Percentiles rank a stretch among this genome's conserved stretches.
Conservation (phyloP, 1,139 yeast species). For the Zygoascus meyerae region DNA sequence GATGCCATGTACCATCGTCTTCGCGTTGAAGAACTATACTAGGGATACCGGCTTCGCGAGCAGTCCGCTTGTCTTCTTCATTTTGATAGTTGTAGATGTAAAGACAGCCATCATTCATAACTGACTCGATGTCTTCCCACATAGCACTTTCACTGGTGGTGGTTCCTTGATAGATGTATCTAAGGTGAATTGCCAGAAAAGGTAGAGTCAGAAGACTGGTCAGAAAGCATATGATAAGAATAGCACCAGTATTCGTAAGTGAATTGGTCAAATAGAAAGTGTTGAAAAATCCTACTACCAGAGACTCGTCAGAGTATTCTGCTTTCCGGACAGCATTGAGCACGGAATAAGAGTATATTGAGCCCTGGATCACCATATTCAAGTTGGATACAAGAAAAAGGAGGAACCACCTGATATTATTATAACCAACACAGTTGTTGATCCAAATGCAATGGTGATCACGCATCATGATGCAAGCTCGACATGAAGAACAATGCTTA, state of each 20-base stretch:
- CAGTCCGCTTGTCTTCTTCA: slow-evolving; percentile 12
- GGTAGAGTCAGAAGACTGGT: slow-evolving; percentile 50
- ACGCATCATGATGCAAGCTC: slow-evolving; percentile 55
- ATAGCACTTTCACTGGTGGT: slow-evolving; percentile 88
- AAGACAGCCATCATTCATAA: slow-evolving; percentile 46
- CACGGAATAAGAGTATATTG: slow-evolving; percentile 36
- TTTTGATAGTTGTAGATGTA: slow-evolving; percentile 29
- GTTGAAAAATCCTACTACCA: neutral
- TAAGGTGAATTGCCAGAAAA: slow-evolving; percentile 57
- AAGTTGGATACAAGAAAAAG: slow-evolving; percentile 53
- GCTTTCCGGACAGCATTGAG: slow-evolving; percentile 6
- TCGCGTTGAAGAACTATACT: slow-evolving; percentile 30
- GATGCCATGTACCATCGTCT: slow-evolving; percentile 26
- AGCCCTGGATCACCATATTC: slow-evolving; percentile 58
- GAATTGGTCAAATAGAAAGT: neutral
- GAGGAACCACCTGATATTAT: slow-evolving; percentile 69
- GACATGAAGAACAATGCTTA: slow-evolving; percentile 79
- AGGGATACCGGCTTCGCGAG: slow-evolving; percentile 18
- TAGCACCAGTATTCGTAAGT: slow-evolving; percentile 34
- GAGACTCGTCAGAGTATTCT: slow-evolving; percentile 1
- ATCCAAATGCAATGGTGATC: slow-evolving; percentile 98
- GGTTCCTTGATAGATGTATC: slow-evolving; percentile 66
- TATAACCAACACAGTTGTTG: slow-evolving; percentile 80
- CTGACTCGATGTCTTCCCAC: slow-evolving; percentile 69
- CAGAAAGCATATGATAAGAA: slow-evolving; percentile 48